phyloP scores from a whole-genome alignment of 2,329 filamentous ascomycete genomes.

The Paraphaeosphaeria minitans region DNA sequence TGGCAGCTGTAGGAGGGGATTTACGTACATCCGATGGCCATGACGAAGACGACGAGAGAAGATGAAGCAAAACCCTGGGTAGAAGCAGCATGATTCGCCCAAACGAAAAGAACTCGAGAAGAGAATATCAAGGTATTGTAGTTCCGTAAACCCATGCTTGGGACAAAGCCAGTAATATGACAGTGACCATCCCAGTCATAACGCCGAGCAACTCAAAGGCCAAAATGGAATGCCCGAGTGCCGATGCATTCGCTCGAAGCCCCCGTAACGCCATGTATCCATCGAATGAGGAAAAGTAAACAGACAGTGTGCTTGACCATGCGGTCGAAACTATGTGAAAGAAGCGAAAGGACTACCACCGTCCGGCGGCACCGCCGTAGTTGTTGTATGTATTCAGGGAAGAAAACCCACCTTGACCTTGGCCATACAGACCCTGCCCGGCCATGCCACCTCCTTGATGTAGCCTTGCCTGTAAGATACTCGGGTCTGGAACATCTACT shows the following conservation, averaged over 20 bases:
- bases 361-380: constrained; percentile 45
- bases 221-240: constrained; percentile 37
- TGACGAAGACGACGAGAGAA: constrained; percentile 54
- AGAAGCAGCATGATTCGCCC: constrained; percentile 43
- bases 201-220: constrained; percentile 46
- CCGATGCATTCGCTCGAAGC: constrained; percentile 47
- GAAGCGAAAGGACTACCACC: constrained; percentile 45
- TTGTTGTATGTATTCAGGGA: constrained; percentile 74
- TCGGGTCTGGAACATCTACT: constrained; percentile 99
- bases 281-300: constrained; percentile 34
- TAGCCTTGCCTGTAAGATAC: constrained; percentile 97
- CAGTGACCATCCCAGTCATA: constrained; percentile 37
- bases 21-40: constrained; percentile 53
- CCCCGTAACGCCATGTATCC: constrained; percentile 46
- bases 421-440: constrained; percentile 88
- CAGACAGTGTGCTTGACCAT: constrained; percentile 39
- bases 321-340: constrained; percentile 37
- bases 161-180: constrained; percentile 33
- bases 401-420: constrained; percentile 92
- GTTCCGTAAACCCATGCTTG: constrained; percentile 41
- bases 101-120: constrained; percentile 34
- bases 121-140: constrained; percentile 39
- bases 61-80: constrained; percentile 38
- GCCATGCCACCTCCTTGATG: constrained; percentile 82
- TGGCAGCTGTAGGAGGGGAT: constrained; percentile 46